These are phyloP conservation scores for Lasiodiplodia sp. DNA, from an alignment of 2,329 filamentous ascomycete species.

Conservation along the genomic window DNA sequence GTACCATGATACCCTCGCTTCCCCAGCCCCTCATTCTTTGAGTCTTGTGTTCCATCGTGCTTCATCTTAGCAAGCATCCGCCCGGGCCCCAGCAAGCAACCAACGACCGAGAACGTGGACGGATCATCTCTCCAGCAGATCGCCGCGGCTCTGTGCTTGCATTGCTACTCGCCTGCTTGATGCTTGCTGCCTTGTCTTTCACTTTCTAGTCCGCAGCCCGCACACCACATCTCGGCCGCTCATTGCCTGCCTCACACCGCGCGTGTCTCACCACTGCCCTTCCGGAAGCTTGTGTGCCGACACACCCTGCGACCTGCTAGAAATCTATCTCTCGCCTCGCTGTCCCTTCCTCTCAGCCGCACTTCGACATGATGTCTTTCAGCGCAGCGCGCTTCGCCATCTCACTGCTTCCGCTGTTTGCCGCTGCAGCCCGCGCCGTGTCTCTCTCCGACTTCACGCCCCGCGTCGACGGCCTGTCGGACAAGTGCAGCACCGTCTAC, in stretches of 20 bases:
- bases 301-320: constrained; percentile 1
- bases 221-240: constrained; percentile 11
- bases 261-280: constrained; percentile 24
- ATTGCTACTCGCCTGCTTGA: constrained; percentile 10
- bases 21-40: constrained; percentile 28
- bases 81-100: constrained; percentile 5
- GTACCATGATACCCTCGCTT: constrained; percentile 28
- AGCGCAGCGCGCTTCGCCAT: constrained; percentile 22
- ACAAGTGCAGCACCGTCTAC: constrained; percentile 51
- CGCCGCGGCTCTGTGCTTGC: constrained; percentile 13
- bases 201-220: constrained; percentile 8
- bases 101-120: constrained; percentile 16
- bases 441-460: constrained; percentile 55
- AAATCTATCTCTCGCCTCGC: constrained; percentile 8
- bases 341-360: neutral
- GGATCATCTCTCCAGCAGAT: constrained; percentile 1
- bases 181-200: constrained; percentile 11
- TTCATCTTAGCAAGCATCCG: constrained; percentile 23
- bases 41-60: constrained; percentile 20
- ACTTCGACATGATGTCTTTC: constrained; percentile 17
- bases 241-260: constrained; percentile 17
- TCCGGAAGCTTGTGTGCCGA: constrained; percentile 8
- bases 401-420: constrained; percentile 30
- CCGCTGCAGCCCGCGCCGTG: constrained; percentile 43
- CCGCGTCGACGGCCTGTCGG: constrained; percentile 48